Base-by-base conservation (phyloP, 1,139 yeast genomes). In the Geotrichum candidum region DNA sequence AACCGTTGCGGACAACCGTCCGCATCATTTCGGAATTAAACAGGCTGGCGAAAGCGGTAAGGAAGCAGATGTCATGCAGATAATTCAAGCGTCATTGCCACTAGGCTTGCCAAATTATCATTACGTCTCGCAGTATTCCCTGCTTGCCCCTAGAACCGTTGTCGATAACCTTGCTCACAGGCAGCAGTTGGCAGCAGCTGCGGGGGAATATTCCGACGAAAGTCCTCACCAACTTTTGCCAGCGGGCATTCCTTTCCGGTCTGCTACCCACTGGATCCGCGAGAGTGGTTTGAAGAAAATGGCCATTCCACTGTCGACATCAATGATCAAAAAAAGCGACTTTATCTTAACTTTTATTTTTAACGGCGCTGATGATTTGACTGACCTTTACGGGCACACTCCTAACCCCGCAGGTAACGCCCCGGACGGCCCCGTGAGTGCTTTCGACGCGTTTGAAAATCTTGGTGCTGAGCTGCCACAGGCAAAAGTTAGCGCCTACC, bases 51-150 rank as follows among this genome's bases (percentile, higher is more conserved):
- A 1, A 41, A 18, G 9, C 10, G 22, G 48, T 9, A 33, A 35
- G 25, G 10, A 33, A 15, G 50, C 11, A 11, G 52, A 22, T 22
- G 56, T 65, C 15, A 62, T 59, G 31, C 63, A 65, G 35, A 65
- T 65, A 38, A 60, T 66, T 45, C 70, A 67, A 45, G 64, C 70
- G 1, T 64, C 69, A 10, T 60, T 69, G 18, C 72, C 72, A 3
- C 68, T 69, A 38, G 68, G 67, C 11, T 57, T 69, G 27, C 72
- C 72, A 2, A 54, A 59, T 27, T 68, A 63, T 54, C 67, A 68
- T 53, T 66, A 65, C 57, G 63, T 69, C 13, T 62, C 60, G 15
- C 66, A 67, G 51, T 60, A 66, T 54, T 66, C 66, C 35, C 57
- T 69, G 46, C 60, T 69, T 61, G 65, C 68, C 3, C 72, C 72